phyloP scores from a whole-genome alignment of 306 rosid genomes.

The Lagenaria siceraria region DNA sequence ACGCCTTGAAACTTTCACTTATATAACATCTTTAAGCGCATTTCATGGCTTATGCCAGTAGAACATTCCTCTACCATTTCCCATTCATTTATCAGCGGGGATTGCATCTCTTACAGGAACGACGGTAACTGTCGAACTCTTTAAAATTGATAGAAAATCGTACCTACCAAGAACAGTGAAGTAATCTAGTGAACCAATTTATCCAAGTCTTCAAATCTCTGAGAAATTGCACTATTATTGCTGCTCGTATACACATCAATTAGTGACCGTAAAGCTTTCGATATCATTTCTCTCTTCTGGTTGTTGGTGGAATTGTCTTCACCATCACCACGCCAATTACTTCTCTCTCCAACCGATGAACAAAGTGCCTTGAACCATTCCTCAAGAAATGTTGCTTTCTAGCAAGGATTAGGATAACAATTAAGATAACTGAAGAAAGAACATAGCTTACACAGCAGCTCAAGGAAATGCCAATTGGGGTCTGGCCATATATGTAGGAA shows the following conservation, averaged over 20 bases:
- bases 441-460: not conserved
- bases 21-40: not conserved
- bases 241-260: conserved; percentile 44
- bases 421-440: not conserved
- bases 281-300: conserved; percentile 53
- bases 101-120: not conserved
- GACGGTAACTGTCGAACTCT: not conserved
- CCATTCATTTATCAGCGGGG: not conserved
- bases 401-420: not conserved
- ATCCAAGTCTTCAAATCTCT: conserved; percentile 51
- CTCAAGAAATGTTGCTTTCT: conserved; percentile 72
- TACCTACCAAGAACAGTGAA: not conserved
- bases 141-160: not conserved
- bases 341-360: conserved; percentile 29
- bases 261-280: conserved; percentile 49
- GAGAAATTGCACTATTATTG: conserved; percentile 31
- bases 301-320: conserved; percentile 29
- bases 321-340: conserved; percentile 22
- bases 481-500: not conserved
- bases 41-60: not conserved
- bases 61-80: not conserved
- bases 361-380: conserved; percentile 62
- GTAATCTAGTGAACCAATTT: conserved; percentile 9
- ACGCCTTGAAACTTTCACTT: not conserved
- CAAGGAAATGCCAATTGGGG: not conserved